Percentiles rank a stretch among this genome's conserved stretches.
Evolutionary conservation across 176 grass and related monocot species (phyloP).

Genomic region (Alopecurus myosuroides): DNA sequence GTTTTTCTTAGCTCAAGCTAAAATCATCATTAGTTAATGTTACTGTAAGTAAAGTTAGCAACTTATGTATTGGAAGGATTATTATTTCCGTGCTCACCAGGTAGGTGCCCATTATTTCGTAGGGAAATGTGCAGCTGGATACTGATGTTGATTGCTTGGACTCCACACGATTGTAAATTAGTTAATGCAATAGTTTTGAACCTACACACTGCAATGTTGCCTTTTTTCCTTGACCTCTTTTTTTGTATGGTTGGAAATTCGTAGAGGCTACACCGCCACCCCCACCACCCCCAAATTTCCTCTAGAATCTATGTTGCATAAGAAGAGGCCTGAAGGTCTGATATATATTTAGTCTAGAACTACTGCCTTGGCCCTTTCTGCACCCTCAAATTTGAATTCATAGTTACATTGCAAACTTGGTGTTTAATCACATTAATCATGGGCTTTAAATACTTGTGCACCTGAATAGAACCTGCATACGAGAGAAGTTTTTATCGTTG

Average conservation of each 20-base stretch:
- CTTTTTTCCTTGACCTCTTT: neutral
- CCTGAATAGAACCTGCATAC: no score
- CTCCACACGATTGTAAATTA: constrained; percentile 61
- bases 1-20: constrained; percentile 27
- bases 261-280: no score
- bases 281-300: no score
- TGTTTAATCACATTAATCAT: neutral
- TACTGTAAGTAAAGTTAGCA: neutral
- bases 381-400: neutral
- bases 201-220: neutral
- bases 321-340: neutral
- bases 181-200: constrained; percentile 10
- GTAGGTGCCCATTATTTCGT: constrained; percentile 96
- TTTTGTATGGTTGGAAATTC: neutral
- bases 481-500: no score
- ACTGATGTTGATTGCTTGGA: constrained; percentile 74
- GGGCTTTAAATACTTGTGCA: neutral
- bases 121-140: constrained; percentile 97
- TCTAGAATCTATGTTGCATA: neutral
- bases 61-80: constrained; percentile 2
- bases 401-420: neutral
- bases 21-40: constrained; percentile 24
- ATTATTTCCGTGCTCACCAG: constrained; percentile 35
- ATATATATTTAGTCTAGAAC: neutral
- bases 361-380: neutral